Percentiles rank a stretch among this genome's conserved stretches.
phyloP scores from a whole-genome alignment of 2,329 filamentous ascomycete species.

The Scedosporium dehoogii region DNA sequence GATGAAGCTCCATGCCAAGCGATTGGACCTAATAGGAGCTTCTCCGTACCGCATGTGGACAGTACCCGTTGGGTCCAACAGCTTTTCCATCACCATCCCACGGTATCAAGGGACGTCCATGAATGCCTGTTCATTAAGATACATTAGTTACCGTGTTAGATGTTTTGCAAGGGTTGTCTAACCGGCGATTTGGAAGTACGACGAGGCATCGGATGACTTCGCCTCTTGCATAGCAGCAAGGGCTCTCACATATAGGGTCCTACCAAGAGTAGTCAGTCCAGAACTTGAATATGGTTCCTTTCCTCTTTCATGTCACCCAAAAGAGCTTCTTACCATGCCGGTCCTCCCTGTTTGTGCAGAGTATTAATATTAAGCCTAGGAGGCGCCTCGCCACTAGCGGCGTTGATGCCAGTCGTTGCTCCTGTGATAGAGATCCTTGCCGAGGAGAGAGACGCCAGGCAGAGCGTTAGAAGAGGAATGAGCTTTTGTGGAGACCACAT shows the following conservation, averaged over 20 bases:
- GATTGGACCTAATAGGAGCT: too few relatives aligned
- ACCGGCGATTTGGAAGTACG: conserved; percentile 42
- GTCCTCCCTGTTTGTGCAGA: conserved; percentile 28
- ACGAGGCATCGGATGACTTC: conserved; percentile 30
- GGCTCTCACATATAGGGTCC: conserved; percentile 41
- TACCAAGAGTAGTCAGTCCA: conserved; percentile 9
- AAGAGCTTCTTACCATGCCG: conserved; percentile 28
- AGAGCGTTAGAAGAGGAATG: neutral
- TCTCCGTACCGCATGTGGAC: conserved; percentile 33
- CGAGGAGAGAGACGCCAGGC: neutral
- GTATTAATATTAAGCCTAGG: conserved; percentile 36
- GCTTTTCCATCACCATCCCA: conserved; percentile 25
- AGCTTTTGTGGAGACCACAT: neutral
- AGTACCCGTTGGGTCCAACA: conserved; percentile 29
- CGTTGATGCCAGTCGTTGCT: conserved; percentile 23
- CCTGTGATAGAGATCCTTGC: conserved; percentile 24
- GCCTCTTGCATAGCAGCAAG: conserved; percentile 31
- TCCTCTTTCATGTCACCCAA: neutral
- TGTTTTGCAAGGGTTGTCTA: conserved; percentile 10
- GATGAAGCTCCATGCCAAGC: neutral
- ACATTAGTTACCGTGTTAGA: conserved; percentile 1
- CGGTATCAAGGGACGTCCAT: conserved; percentile 30
- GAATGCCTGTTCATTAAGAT: conserved; percentile 22
- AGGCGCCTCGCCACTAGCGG: conserved; percentile 29
- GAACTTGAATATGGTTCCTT: neutral